Base-by-base conservation (phyloP, 495 filamentous ascomycete genomes). In the Cercophora newfieldiana region DNA sequence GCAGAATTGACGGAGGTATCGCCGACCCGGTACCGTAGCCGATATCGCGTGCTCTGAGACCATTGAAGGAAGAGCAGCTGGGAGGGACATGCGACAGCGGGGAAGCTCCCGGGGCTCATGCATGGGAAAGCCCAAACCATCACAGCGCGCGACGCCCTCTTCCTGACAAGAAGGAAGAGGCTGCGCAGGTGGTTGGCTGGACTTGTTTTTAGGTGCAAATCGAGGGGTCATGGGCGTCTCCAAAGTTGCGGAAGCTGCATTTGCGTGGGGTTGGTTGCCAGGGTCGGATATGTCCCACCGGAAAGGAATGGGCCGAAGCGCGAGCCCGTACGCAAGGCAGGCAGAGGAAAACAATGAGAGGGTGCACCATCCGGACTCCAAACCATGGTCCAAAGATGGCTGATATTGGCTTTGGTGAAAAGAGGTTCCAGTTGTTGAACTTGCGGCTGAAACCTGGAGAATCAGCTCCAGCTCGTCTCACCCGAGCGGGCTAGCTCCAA, bases 101-200 rank as follows among this genome's bases (percentile, higher is more conserved):
- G 54, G 54, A 29, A 33, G 55, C 55, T 33, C 55, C 55, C 26
- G 55, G 55, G 19, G 55, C 55, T 58, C 33, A 58, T 58, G 55
- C 55, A 58, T 29, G 16, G 26, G 25, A 19, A 14, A 30, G n/a
- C 25, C 55, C 29, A 33, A 12, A 33, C 26, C 6, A 33, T 31
- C 25, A 5, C 29, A 37, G 29, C n/a, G 3, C 14, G 29, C 29
- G 26, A 33, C 55, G 55, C 55, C 26, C 55, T 33, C 30, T 58
- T 29, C 55, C 55, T 58, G 55, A 58, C 55, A 18, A 58, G 29
- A 29, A 29, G 29, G 18, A 29, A 18, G 55, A 14, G 37, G 37
- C 37, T 44, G 37, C 37, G 37, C 3, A 55, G 26, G 25, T 58
- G 55, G 55, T 58, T 58, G 55, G 55, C 19, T 58, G 55, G 29